These are phyloP conservation scores for Nitzschia putrida DNA, from an alignment of 108 stramenopile species.

Conservation along the genomic window DNA sequence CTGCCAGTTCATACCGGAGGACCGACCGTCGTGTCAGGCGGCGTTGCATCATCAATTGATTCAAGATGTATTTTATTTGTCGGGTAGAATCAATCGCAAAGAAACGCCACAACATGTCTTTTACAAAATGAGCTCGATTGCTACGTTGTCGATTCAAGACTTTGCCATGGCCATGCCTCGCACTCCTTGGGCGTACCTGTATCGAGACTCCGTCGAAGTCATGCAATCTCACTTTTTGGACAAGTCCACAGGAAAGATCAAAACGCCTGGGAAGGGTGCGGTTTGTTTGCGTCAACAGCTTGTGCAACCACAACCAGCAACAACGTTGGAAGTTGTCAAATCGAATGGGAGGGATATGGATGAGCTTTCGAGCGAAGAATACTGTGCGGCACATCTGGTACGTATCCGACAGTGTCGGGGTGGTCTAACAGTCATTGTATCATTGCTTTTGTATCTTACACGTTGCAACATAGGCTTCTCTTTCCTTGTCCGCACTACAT, in stretches of 20 bases:
- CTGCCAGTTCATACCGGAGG: conserved; percentile 33
- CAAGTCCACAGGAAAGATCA: background rate
- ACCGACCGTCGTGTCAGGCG: conserved; percentile 31
- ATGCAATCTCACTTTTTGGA: conserved; percentile 74
- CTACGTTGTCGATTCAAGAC: conserved; percentile 51
- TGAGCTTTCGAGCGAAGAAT: conserved; percentile 60
- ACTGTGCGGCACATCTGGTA: conserved; percentile 79
- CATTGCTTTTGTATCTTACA: background rate
- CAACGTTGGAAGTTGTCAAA: conserved; percentile 14
- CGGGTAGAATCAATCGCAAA: conserved; percentile 50
- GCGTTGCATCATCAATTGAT: conserved; percentile 47
- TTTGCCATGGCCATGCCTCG: conserved; percentile 78
- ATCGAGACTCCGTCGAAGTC: conserved; percentile 88
- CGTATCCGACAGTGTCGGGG: background rate
- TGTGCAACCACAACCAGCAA: conserved; percentile 17
- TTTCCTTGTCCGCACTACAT: conserved; percentile 58
- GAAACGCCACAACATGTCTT: conserved; percentile 56
- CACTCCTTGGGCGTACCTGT: conserved; percentile 88
- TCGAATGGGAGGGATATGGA: conserved; percentile 6
- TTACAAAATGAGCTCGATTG: conserved; percentile 92
- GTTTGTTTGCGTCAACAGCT: conserved; percentile 35
- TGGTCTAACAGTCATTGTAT: background rate
- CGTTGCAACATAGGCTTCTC: conserved; percentile 25
- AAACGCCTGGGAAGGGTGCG: conserved; percentile 3
- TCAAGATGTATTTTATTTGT: conserved; percentile 73